Percentiles rank a stretch among this genome's conserved stretches.
These are phyloP conservation scores for Yamadazyma trypodendri DNA, from an alignment of 1,139 yeast genomes.

Conservation along the genomic window DNA sequence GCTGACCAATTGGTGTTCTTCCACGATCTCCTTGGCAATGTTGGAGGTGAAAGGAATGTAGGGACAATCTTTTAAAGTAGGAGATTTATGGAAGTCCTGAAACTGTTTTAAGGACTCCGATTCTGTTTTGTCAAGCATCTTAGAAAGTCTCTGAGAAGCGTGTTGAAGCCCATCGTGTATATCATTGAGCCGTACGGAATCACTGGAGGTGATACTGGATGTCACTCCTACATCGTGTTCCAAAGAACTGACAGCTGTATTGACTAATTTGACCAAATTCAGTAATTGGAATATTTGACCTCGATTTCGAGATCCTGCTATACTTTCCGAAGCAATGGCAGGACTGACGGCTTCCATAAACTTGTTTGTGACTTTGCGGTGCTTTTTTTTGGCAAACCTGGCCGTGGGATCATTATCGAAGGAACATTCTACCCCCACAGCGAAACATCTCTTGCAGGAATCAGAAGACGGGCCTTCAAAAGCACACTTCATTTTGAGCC, in stretches of 20 bases:
- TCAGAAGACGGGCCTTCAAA: slow-evolving; percentile 45
- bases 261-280: slow-evolving; percentile 14
- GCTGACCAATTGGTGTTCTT: slow-evolving; percentile 19
- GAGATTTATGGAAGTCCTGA: slow-evolving; percentile 17
- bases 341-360: slow-evolving; percentile 15
- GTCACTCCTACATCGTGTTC: slow-evolving; percentile 17
- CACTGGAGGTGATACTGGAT: slow-evolving; percentile 11
- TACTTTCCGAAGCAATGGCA: slow-evolving; percentile 16
- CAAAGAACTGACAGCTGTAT: slow-evolving; percentile 16
- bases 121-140: slow-evolving; percentile 10
- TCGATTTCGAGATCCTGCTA: slow-evolving; percentile 14
- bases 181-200: slow-evolving; percentile 9
- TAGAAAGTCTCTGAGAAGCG: slow-evolving; percentile 8
- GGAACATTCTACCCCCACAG: slow-evolving; percentile 46
- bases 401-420: slow-evolving; percentile 50
- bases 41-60: slow-evolving; percentile 40
- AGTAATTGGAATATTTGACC: slow-evolving; percentile 17
- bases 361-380: slow-evolving; percentile 12
- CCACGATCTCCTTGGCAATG: slow-evolving; percentile 40
- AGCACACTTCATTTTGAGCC: slow-evolving; percentile 55
- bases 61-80: slow-evolving; percentile 25
- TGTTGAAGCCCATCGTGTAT: slow-evolving; percentile 5
- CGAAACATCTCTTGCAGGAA: slow-evolving; percentile 48
- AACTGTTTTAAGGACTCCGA: slow-evolving; percentile 15
- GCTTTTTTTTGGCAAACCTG: slow-evolving; percentile 23